Base-by-base conservation (phyloP, 1,139 yeast species). In the Taphrina betulina region DNA sequence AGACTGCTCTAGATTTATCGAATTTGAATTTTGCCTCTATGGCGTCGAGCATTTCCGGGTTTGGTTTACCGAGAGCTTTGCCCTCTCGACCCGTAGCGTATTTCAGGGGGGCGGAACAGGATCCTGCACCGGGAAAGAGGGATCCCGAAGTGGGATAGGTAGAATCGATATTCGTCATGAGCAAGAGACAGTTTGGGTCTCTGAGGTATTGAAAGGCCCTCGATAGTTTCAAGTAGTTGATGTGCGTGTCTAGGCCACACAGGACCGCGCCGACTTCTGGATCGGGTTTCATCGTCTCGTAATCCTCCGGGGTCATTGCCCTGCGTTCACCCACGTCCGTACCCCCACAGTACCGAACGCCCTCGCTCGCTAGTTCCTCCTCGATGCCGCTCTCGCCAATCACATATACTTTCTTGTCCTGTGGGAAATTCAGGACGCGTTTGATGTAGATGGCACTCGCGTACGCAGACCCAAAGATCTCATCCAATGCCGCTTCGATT, bases 151-250 rank as follows among this genome's bases (percentile, higher is more conserved):
- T 80, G 3, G 98, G 98, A 74, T 82, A 92, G 0, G 98, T 92
- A 1, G 95, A 85, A 68, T 92, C 98, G 46, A 85, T 85, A 68
- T 92, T 92, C n/a, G 98, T 92, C 26, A 96, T 97, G 62, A 94
- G 76, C 68, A 89, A 92, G 35, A 85, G 79, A 3, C 88, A 75
- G 1, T 79, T 75, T 52, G 83, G 82, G 62, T 84, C 77, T 62
- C 78, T 78, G 53, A 92, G 74, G 65, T 92, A 90, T 65, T 87
- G 89, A 73, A 90, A 76, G 2, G 96, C 87, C 31, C 82, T 75
- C 2, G 95, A 85, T 53, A 89, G 72, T 69, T 88, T 85, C 66
- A 85, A 80, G 68, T 92, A 92, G 69, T 86, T 89, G 62, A 90
- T 69, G 52, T 79, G 78, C 24, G 82, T 73, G 61, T 89, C 90